These are phyloP conservation scores for Yarrowia alimentaria DNA, from an alignment of 805 yeast genomes.

Conservation along the genomic window DNA sequence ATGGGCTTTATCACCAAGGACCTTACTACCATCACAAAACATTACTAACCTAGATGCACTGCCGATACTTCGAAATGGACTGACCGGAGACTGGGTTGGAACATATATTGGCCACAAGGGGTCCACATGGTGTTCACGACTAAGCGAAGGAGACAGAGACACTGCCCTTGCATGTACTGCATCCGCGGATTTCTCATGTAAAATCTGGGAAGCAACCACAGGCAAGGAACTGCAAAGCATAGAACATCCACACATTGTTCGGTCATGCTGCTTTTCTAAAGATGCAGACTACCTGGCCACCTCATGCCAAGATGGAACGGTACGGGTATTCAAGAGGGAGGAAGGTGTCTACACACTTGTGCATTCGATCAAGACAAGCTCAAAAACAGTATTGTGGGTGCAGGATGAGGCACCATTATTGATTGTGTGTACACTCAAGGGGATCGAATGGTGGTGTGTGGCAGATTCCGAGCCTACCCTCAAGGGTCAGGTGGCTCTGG, in stretches of 20 bases:
- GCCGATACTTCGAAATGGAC: slow-evolving; percentile 40
- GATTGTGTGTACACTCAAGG: slow-evolving; percentile 33
- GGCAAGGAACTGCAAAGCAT: slow-evolving; percentile 31
- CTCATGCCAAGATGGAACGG: slow-evolving; percentile 17
- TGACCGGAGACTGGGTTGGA: slow-evolving; percentile 42
- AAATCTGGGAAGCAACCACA: slow-evolving; percentile 33
- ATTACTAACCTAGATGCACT: slow-evolving; percentile 35
- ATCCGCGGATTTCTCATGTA: slow-evolving; percentile 40
- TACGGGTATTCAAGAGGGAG: slow-evolving; percentile 11
- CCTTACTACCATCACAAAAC: too few species aligned
- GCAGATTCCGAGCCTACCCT: slow-evolving; percentile 28
- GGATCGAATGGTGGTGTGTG: slow-evolving; percentile 38
- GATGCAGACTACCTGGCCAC: slow-evolving; percentile 5
- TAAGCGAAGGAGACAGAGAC: slow-evolving; percentile 31
- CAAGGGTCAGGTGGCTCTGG: slow-evolving; percentile 24
- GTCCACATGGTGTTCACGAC: slow-evolving; percentile 39
- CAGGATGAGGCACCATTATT: slow-evolving; percentile 29
- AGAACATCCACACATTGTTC: slow-evolving; percentile 34
- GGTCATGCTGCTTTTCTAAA: slow-evolving; percentile 33
- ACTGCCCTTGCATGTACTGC: slow-evolving; percentile 36
- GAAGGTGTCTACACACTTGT: neutral
- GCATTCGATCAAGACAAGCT: slow-evolving; percentile 19
- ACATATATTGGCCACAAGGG: slow-evolving; percentile 42
- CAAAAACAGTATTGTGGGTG: slow-evolving; percentile 25
- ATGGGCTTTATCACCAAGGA: too few species aligned